A percentile compares a stretch with the other conserved stretches of the same genome.
phyloP scores from a whole-genome alignment of 805 yeast species.

The Lipomyces starkeyi region DNA sequence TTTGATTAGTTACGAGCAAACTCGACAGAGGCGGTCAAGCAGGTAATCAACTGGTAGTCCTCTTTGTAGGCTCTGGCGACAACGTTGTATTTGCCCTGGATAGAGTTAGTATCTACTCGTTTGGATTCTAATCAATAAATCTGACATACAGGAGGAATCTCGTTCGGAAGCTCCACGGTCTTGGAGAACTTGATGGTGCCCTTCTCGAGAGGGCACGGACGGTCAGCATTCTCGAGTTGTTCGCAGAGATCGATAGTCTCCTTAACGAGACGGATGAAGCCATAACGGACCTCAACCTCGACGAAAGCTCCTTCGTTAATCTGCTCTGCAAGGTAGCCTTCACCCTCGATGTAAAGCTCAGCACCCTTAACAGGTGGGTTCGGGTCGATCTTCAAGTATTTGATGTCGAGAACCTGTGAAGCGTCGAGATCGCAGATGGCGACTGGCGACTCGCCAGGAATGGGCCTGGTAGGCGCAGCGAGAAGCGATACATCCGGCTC shows the following conservation, averaged over 20 bases:
- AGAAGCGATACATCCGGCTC: background rate
- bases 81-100: slow-evolving; percentile 71
- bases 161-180: slow-evolving; percentile 80
- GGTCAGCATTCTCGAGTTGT: slow-evolving; percentile 78
- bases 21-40: slow-evolving; percentile 60
- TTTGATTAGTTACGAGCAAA: slow-evolving; percentile 37
- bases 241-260: slow-evolving; percentile 95
- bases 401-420: slow-evolving; percentile 68
- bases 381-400: slow-evolving; percentile 68
- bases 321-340: slow-evolving; percentile 61
- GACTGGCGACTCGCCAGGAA: slow-evolving; percentile 91
- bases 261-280: slow-evolving; percentile 84
- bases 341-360: slow-evolving; percentile 78
- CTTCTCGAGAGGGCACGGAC: slow-evolving; percentile 78
- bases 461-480: slow-evolving; percentile 52
- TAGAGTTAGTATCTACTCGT: background rate
- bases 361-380: slow-evolving; percentile 90
- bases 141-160: slow-evolving; percentile 82
- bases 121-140: background rate
- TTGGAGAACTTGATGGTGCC: slow-evolving; percentile 74
- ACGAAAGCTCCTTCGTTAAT: slow-evolving; percentile 89
- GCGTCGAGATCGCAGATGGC: slow-evolving; percentile 70
- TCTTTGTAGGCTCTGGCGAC: slow-evolving; percentile 87
- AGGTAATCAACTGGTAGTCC: slow-evolving; percentile 81
- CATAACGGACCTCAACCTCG: slow-evolving; percentile 90